phyloP scores from a whole-genome alignment of 768 basidiomycete species.

The Amanita subjunquillea region DNA sequence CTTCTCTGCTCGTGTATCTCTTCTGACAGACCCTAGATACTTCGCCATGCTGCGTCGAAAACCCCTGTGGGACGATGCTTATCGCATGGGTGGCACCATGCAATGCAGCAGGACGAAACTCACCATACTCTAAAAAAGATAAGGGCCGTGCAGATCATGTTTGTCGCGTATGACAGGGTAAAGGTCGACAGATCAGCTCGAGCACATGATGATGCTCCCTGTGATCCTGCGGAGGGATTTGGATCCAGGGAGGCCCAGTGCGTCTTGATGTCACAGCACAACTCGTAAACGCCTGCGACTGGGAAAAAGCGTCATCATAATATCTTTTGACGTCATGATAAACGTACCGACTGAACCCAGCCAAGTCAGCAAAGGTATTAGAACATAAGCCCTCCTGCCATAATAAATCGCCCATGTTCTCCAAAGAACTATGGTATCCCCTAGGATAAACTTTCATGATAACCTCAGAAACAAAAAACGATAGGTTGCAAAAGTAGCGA shows the following conservation, averaged over 20 bases:
- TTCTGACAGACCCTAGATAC: slow-evolving; percentile 14
- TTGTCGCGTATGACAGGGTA: slow-evolving; percentile 10
- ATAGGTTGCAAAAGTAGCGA: neutral
- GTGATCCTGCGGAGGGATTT: too few species aligned
- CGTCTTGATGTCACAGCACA: slow-evolving; percentile 18
- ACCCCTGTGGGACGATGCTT: slow-evolving; percentile 7
- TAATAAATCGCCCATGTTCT: slow-evolving; percentile 17
- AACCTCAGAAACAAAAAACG: neutral
- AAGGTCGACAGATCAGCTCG: slow-evolving; percentile 18
- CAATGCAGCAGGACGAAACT: neutral
- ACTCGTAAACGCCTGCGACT: slow-evolving; percentile 19
- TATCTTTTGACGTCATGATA: neutral
- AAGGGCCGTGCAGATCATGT: slow-evolving; percentile 14
- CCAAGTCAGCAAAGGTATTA: slow-evolving; percentile 16
- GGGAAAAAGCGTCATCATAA: neutral
- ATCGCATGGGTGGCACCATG: neutral
- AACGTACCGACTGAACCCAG: slow-evolving; percentile 17
- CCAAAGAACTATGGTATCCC: slow-evolving; percentile 21
- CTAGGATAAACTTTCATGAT: slow-evolving; percentile 14
- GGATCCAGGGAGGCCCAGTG: slow-evolving; percentile 14
- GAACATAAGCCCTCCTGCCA: slow-evolving; percentile 9
- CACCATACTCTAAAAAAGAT: slow-evolving; percentile 18
- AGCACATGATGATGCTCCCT: slow-evolving; percentile 14
- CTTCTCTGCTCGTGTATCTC: slow-evolving; percentile 17
- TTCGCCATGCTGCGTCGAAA: slow-evolving; percentile 15